Conservation (phyloP, 768 basidiomycete species). For the Russula sp. region DNA sequence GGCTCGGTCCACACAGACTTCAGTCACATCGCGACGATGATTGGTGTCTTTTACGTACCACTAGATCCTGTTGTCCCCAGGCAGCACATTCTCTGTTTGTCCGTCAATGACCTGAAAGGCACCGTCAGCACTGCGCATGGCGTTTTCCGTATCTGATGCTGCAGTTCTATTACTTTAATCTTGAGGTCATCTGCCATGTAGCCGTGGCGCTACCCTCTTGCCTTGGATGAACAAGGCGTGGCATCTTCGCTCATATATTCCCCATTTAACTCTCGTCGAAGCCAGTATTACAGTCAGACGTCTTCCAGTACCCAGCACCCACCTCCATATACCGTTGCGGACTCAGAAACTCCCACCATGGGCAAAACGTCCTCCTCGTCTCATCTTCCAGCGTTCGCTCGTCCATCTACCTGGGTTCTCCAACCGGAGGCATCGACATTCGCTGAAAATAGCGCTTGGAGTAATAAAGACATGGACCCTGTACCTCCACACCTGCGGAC, state of each 20-base stretch:
- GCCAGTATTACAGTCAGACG: not conserved
- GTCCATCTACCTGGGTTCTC: constrained; percentile 41
- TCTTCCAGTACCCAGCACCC: not conserved
- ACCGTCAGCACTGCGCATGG: no score
- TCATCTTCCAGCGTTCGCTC: not conserved
- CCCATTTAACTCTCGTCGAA: no score
- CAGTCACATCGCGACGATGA: no score
- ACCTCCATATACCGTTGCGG: not conserved
- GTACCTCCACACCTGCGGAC: constrained; percentile 53
- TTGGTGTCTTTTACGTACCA: no score
- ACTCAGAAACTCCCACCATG: not conserved
- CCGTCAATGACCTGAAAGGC: no score
- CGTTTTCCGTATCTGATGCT: no score
- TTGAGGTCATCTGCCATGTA: not conserved
- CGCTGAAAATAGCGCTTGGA: constrained; percentile 53
- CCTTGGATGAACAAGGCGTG: not conserved
- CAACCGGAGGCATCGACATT: constrained; percentile 47
- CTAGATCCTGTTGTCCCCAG: no score
- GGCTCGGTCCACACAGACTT: no score
- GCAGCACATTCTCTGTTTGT: no score
- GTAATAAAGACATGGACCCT: constrained; percentile 73
- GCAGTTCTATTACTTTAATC: not conserved
- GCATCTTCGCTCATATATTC: not conserved
- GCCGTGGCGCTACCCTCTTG: not conserved
- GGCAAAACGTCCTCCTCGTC: not conserved